Percentiles rank a stretch among this genome's conserved stretches.
These are phyloP conservation scores for Lecanicillium sp. DNA, from an alignment of 2,329 filamentous ascomycete genomes.

Conservation along the genomic window DNA sequence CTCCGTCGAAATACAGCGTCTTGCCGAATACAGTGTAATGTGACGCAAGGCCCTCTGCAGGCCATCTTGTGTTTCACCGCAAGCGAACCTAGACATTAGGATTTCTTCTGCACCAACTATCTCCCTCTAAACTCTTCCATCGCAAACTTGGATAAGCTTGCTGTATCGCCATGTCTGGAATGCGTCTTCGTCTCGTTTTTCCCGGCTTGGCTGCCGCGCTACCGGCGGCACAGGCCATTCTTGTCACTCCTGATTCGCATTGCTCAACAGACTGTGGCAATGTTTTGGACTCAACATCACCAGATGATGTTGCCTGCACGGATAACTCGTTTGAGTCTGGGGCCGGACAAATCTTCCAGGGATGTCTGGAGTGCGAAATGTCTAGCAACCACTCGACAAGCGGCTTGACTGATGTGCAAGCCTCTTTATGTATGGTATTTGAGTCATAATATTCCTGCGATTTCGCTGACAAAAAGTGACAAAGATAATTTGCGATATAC, in stretches of 20 bases:
- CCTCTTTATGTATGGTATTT: slow-evolving; percentile 49
- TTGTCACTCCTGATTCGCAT: slow-evolving; percentile 38
- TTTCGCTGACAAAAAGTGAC: too few relatives aligned
- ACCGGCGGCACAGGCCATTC: slow-evolving; percentile 22
- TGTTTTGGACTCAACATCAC: slow-evolving; percentile 34
- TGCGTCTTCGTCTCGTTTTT: slow-evolving; percentile 2
- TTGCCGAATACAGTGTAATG: too few relatives aligned
- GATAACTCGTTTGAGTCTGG: slow-evolving; percentile 29
- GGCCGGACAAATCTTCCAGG: slow-evolving; percentile 39
- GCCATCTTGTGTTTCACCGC: too few relatives aligned
- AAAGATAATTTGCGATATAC: slow-evolving; percentile 28
- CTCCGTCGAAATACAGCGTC: too few relatives aligned
- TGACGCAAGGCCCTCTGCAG: too few relatives aligned
- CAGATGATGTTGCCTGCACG: slow-evolving; percentile 40
- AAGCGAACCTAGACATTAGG: too few relatives aligned
- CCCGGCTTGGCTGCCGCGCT: slow-evolving; percentile 12
- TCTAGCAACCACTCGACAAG: slow-evolving; percentile 35
- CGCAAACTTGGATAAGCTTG: too few relatives aligned
- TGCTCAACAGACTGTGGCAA: slow-evolving; percentile 47
- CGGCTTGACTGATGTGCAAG: slow-evolving; percentile 43
- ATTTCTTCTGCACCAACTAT: too few relatives aligned
- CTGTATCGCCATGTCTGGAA: too few relatives aligned
- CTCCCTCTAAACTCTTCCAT: too few relatives aligned
- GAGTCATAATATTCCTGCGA: too few relatives aligned
- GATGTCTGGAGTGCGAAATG: slow-evolving; percentile 44